Evolutionary conservation across 495 filamentous ascomycete species (phyloP).

Genomic region (Xylaria acuta): DNA sequence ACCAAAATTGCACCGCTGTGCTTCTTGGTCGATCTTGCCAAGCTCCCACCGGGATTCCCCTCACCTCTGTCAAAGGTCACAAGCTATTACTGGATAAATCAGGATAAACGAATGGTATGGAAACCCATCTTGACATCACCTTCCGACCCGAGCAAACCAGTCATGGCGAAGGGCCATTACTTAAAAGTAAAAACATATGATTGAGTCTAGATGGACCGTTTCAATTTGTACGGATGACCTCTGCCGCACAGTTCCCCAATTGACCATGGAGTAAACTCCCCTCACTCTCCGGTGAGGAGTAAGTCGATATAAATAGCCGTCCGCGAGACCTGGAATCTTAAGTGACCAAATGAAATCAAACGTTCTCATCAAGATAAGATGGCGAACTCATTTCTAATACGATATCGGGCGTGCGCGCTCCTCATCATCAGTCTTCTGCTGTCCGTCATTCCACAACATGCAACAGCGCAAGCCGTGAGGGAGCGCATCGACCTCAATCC

Average conservation of each 20-base stretch:
- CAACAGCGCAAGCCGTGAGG: conserved; percentile 15
- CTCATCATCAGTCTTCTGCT: conserved; percentile 13
- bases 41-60: conserved; percentile 17
- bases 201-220: not conserved
- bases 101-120: conserved; percentile 17
- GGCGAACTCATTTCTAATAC: conserved; percentile 3
- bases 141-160: not conserved
- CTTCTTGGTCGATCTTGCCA: conserved; percentile 12
- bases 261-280: not conserved
- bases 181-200: not conserved
- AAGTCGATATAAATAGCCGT: conserved; percentile 1
- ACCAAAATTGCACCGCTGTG: not conserved
- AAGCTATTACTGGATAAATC: conserved; percentile 21
- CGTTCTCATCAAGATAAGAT: conserved; percentile 5
- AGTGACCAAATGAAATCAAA: not conserved
- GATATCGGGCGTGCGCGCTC: conserved; percentile 1
- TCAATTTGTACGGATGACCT: not conserved
- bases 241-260: not conserved
- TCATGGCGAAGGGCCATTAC: not conserved
- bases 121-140: conserved; percentile 1
- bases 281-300: conserved; percentile 3
- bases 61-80: not conserved
- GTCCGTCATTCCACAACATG: conserved; percentile 14
- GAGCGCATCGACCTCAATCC: conserved; percentile 40
- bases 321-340: not conserved